Evolutionary conservation across 768 basidiomycete species (phyloP).

Genomic region (Boletus rubescentipes): DNA sequence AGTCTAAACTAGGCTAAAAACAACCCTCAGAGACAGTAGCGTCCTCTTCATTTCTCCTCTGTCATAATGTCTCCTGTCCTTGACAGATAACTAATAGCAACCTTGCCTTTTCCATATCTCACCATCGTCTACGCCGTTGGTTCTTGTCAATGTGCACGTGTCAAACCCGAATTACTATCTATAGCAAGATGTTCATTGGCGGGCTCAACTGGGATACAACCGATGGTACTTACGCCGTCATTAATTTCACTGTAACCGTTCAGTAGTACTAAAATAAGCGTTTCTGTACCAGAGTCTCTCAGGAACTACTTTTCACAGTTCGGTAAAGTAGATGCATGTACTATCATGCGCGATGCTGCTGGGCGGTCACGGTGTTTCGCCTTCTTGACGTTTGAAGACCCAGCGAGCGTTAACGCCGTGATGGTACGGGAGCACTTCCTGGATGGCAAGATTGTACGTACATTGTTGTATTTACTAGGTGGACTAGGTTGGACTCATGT

Average conservation of each 20-base stretch:
- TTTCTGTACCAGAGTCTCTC: conserved; percentile 56
- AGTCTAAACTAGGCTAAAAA: conserved; percentile 80
- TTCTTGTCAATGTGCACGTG: conserved; percentile 28
- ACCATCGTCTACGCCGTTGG: conserved; percentile 27
- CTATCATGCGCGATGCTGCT: conserved; percentile 96
- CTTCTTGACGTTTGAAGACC: conserved; percentile 94
- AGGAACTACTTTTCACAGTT: conserved; percentile 93
- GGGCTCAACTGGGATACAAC: conserved; percentile 99
- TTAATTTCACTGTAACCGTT: conserved; percentile 33
- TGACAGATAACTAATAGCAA: conserved; percentile 80
- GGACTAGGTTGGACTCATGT: conserved; percentile 20
- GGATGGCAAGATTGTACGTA: conserved; percentile 93
- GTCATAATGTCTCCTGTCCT: conserved; percentile 63
- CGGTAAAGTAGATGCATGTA: conserved; percentile 95
- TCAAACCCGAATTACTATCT: conserved; percentile 31
- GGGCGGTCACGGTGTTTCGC: conserved; percentile 97
- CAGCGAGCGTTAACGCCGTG: conserved; percentile 90
- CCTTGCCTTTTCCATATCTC: conserved; percentile 43
- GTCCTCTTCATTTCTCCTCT: conserved; percentile 58
- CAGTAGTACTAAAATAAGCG: conserved; percentile 45
- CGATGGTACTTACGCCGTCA: conserved; percentile 73
- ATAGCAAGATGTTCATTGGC: conserved; percentile 99
- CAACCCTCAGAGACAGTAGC: conserved; percentile 65
- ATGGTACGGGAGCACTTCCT: conserved; percentile 94
- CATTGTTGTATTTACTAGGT: conserved; percentile 24